Percentiles rank a stretch among this genome's conserved stretches.
These are phyloP conservation scores for Trichoderma asperellum DNA, from an alignment of 2,329 filamentous ascomycete species.

Conservation along the genomic window DNA sequence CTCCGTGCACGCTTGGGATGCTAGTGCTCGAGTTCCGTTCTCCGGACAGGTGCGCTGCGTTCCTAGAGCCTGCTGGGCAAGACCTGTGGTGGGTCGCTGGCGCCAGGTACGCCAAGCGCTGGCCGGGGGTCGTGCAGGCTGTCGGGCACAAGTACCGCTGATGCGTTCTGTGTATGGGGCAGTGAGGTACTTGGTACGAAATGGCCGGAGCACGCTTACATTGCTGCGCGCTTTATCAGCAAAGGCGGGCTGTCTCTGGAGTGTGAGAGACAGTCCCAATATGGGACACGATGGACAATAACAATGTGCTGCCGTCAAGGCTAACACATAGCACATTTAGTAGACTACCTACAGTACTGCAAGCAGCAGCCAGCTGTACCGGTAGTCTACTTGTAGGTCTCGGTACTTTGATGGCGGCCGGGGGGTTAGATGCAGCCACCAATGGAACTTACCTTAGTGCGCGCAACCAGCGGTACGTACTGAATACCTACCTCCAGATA, in stretches of 20 bases:
- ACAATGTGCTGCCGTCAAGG: neutral
- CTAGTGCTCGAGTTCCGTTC: neutral
- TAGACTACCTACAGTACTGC: too few species aligned
- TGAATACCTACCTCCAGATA: too few species aligned
- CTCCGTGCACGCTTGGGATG: neutral
- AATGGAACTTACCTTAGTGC: neutral
- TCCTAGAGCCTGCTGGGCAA: constrained; percentile 29
- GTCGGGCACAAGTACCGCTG: constrained; percentile 14
- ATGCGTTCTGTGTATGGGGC: neutral
- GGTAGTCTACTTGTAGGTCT: neutral
- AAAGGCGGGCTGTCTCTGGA: neutral
- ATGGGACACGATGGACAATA: neutral
- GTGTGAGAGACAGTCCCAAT: neutral
- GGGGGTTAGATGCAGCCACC: neutral
- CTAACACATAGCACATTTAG: too few species aligned
- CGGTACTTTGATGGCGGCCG: constrained; percentile 6
- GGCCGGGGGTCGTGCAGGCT: constrained; percentile 1
- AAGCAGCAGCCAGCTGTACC: neutral
- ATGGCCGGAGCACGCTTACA: neutral
- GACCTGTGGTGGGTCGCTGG: constrained; percentile 11
- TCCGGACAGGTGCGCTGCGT: constrained; percentile 22
- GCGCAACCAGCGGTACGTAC: neutral
- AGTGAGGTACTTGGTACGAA: neutral
- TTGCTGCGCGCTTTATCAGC: neutral
- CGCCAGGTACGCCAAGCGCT: constrained; percentile 22